Evolutionary conservation across 176 grass and related monocot species (phyloP).

Genomic region (Raddia guianensis): DNA sequence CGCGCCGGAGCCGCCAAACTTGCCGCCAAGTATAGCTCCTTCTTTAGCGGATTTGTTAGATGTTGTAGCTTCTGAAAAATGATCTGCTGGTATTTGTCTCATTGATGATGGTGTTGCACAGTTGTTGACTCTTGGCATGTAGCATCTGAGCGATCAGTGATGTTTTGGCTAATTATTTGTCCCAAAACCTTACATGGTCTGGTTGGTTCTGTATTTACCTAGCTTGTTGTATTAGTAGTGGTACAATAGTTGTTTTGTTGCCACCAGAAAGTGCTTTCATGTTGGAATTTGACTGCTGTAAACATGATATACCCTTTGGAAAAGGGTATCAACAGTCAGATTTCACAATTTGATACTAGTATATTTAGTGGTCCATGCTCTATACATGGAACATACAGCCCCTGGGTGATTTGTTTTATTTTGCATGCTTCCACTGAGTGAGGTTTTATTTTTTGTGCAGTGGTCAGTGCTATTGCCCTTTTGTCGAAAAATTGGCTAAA

Average conservation of each 20-base stretch:
- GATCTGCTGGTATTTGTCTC: neutral
- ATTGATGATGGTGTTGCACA: neutral
- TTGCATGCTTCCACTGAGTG: neutral
- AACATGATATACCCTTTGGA: neutral
- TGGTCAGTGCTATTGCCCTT: neutral
- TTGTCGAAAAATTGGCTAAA: neutral
- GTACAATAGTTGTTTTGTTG: neutral
- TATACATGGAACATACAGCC: neutral
- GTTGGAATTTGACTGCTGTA: neutral
- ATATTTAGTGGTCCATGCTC: neutral
- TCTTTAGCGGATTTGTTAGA: neutral
- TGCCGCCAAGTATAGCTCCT: slow-evolving; percentile 56
- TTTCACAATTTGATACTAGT: neutral
- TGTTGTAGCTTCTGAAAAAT: neutral
- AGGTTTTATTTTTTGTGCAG: neutral
- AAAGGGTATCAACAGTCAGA: slow-evolving; percentile 3
- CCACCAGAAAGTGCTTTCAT: neutral
- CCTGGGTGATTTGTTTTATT: neutral
- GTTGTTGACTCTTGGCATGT: neutral
- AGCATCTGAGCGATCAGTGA: neutral
- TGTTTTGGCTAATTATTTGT: neutral
- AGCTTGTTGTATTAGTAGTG: neutral
- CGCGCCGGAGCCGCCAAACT: slow-evolving; percentile 69
- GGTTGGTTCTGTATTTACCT: neutral
- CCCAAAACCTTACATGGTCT: neutral